Evolutionary conservation across 257 asterid species (phyloP).

Genomic region (Parsonsia alboflavescens): DNA sequence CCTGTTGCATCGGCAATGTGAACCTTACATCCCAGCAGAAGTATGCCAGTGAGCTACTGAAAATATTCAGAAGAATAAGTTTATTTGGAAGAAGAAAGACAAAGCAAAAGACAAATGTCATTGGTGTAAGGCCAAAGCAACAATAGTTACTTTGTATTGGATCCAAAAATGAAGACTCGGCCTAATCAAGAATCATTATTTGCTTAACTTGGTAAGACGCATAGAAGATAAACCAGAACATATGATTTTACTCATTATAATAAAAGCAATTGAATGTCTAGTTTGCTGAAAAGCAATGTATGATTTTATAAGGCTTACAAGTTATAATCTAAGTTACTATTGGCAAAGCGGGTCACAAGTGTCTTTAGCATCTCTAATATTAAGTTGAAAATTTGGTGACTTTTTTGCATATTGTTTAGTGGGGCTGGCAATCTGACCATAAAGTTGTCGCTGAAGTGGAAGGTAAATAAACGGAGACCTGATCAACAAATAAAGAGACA

Average conservation of each 20-base stretch:
- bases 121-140: conserved; percentile 19
- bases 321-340: neutral
- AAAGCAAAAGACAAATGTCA: conserved; percentile 25
- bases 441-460: too few species aligned
- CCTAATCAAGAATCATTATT: neutral
- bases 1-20: conserved; percentile 51
- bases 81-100: conserved; percentile 52
- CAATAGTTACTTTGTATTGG: neutral
- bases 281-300: neutral
- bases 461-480: neutral
- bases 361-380: neutral
- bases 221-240: neutral
- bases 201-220: neutral
- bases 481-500: neutral
- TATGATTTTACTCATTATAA: neutral
- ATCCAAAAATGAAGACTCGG: neutral
- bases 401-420: neutral
- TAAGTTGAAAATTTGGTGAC: too few species aligned
- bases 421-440: neutral
- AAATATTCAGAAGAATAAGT: conserved; percentile 39
- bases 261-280: neutral
- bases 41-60: conserved; percentile 44
- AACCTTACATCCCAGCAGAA: conserved; percentile 50
- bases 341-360: neutral
- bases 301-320: neutral